phyloP scores from a whole-genome alignment of 768 basidiomycete species.

The Lentinula edodes region DNA sequence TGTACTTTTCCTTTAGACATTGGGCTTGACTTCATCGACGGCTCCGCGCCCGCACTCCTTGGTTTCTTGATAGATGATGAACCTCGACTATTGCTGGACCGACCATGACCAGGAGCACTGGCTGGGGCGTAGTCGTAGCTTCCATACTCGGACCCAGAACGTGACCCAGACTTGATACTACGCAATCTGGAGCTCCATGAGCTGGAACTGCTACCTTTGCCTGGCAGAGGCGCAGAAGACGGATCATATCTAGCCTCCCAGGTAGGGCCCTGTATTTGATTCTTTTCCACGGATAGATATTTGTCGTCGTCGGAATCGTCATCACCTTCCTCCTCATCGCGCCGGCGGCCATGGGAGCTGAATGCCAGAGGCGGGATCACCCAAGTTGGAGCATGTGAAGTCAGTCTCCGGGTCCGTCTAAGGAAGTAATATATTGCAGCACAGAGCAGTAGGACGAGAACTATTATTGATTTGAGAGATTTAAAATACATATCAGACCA shows the following conservation, averaged over 20 bases:
- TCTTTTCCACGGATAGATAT: conserved; percentile 2
- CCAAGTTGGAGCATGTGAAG: not conserved
- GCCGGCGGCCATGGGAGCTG: not conserved
- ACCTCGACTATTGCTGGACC: not conserved
- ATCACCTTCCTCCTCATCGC: conserved; percentile 2
- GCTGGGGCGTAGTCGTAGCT: not conserved
- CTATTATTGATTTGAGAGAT: not conserved
- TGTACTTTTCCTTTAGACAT: not conserved
- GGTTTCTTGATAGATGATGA: not conserved
- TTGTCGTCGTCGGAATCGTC: not conserved
- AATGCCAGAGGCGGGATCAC: not conserved
- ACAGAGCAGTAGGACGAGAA: not conserved
- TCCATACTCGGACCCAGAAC: not conserved
- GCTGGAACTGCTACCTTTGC: conserved; percentile 1
- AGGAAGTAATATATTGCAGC: not conserved
- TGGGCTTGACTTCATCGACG: not conserved
- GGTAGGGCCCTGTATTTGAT: not conserved
- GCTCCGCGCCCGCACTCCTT: not conserved
- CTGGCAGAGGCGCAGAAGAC: not conserved
- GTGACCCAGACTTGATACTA: not conserved
- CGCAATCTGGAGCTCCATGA: conserved; percentile 1
- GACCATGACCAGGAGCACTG: not conserved
- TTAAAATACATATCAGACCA: not conserved
- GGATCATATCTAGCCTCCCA: conserved; percentile 3
- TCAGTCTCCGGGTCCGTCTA: not conserved